Evolutionary conservation across 495 filamentous ascomycete species (phyloP), one percentile per base, ranked within the genome.

Genomic region (Cercophora scortea): DNA sequence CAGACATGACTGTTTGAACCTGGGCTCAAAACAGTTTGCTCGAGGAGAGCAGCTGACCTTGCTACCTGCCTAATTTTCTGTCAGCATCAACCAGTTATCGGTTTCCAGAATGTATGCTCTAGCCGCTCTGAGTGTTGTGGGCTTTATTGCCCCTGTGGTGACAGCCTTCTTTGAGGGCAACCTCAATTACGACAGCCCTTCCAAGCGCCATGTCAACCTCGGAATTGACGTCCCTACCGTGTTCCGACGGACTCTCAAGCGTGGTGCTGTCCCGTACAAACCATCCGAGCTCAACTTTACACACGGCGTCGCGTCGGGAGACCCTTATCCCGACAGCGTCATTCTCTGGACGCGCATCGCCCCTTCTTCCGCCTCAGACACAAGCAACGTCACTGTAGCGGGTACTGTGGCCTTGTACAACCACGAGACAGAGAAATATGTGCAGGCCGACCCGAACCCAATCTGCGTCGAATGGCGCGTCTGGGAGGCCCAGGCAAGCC

Each of bases 341-440:
- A 85, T 86, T 52, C 71, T 86, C 1, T 85, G 83, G 82, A 85
- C 83, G 7, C 71, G 83, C 18, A 65, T 75, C 33, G 73, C 79
- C 1, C 83, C 82, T 10, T 64, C 67, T 18, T 55, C 51, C 36
- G 76, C 74, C 34, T 75, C 81, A 48, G 77, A 79, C 49, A 50
- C 66, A 42, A 76, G 71, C 47, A 81, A 83, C 56, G 63, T 72
- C 16, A 79, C 79, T 8, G 77, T 80, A 11, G 68, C 69, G 43
- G 77, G 79, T 6, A 71, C 71, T 50, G 79, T 79, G 6, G 71
- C 71, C 6, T 63, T 84, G 38, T 83, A 80, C 63, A 73, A 76
- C 51, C 80, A 81, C 53, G 75, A 76, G 12, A 80, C 72, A 0
- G 74, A 77, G 8, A 52, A 68, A 48, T 79, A 75, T 50, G 70